Conservation (phyloP, 208 protist genomes). For the Trypanosoma melophagium region DNA sequence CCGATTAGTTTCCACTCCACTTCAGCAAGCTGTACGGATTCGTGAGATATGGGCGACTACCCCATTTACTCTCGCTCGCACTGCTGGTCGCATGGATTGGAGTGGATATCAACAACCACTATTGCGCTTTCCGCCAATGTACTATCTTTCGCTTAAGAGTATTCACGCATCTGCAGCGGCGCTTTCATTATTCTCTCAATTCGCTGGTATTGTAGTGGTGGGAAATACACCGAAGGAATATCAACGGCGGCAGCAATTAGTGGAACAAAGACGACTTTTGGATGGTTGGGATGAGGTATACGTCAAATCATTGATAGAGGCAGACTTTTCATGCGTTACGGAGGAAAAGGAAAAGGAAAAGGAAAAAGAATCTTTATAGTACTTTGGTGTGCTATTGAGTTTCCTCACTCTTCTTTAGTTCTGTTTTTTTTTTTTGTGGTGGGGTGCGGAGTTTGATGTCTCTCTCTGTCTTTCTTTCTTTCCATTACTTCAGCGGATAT, state of each 20-base stretch:
- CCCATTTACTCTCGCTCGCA: neutral
- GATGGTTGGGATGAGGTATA: constrained; percentile 40
- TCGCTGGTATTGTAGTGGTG: neutral
- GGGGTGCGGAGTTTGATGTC: too few relatives aligned
- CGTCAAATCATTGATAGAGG: constrained; percentile 33
- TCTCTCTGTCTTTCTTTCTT: too few relatives aligned
- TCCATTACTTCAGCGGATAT: too few relatives aligned
- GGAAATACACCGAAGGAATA: neutral
- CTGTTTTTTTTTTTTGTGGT: too few relatives aligned
- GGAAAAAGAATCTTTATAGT: neutral
- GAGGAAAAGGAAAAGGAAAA: constrained; percentile 1
- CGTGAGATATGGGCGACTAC: constrained; percentile 2
- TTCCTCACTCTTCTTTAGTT: neutral
- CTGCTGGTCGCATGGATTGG: neutral
- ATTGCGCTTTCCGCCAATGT: constrained; percentile 27
- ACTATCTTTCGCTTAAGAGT: constrained; percentile 27
- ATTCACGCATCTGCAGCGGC: constrained; percentile 31
- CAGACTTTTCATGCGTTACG: constrained; percentile 33
- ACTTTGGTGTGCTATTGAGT: neutral
- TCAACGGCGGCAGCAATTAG: neutral
- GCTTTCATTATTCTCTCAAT: constrained; percentile 19
- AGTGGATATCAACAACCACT: constrained; percentile 34
- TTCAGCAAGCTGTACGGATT: neutral
- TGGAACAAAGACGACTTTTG: constrained; percentile 17
- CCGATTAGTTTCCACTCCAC: neutral